These are phyloP conservation scores for Fibroporia radiculosa DNA, from an alignment of 768 basidiomycete species.

Conservation along the genomic window DNA sequence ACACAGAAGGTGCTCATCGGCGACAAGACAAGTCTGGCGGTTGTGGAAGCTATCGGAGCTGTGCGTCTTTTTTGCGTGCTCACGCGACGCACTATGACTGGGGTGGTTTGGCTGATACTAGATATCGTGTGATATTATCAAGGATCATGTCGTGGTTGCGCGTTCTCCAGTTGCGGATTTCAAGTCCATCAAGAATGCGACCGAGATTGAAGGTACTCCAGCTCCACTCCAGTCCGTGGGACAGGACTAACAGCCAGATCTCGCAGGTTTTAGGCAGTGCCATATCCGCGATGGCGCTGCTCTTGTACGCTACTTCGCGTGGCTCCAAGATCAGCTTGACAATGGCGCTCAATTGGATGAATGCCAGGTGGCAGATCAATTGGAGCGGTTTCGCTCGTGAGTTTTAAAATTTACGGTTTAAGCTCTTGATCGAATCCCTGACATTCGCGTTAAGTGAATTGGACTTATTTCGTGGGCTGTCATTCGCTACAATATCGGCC, in stretches of 20 bases:
- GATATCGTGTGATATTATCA: constrained; percentile 18
- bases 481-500: constrained; percentile 89
- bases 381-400: constrained; percentile 78
- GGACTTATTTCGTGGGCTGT: constrained; percentile 75
- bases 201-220: constrained; percentile 48
- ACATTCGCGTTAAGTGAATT: constrained; percentile 47
- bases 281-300: constrained; percentile 91
- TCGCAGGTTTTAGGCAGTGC: constrained; percentile 73
- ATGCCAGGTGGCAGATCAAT: constrained; percentile 67
- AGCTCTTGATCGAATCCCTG: not conserved
- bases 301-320: constrained; percentile 83
- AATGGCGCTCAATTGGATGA: constrained; percentile 62
- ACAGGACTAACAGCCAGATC: not conserved
- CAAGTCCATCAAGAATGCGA: constrained; percentile 74
- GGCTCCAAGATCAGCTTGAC: constrained; percentile 82
- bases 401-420: no score
- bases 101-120: constrained; percentile 13
- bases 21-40: constrained; percentile 71
- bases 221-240: no score
- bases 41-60: constrained; percentile 73
- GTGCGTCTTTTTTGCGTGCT: constrained; percentile 25
- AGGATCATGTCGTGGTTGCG: constrained; percentile 52
- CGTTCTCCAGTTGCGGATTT: constrained; percentile 73
- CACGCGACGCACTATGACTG: not conserved
- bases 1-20: constrained; percentile 69